Conservation (phyloP, 306 rosid species). For the Casuarina glauca region DNA sequence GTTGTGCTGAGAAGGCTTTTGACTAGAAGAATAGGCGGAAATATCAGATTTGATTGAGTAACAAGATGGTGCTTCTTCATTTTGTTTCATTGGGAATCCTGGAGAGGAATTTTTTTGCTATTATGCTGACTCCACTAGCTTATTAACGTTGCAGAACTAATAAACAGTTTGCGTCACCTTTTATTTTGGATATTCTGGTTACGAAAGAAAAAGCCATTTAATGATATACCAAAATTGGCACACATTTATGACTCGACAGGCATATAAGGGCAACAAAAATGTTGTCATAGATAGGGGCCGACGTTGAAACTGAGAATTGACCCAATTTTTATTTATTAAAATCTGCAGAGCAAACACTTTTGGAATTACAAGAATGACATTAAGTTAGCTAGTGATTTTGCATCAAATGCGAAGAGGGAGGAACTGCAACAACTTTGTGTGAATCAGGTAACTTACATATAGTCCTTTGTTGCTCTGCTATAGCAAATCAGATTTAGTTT, state of each 20-base stretch:
- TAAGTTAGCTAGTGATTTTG: conserved; percentile 47
- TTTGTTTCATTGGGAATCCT: neutral
- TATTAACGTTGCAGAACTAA: neutral
- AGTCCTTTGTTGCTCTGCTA: conserved; percentile 13
- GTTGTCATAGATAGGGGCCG: neutral
- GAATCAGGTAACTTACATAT: conserved; percentile 56
- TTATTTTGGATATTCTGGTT: neutral
- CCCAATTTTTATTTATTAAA: conserved; percentile 20
- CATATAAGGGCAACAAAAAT: neutral
- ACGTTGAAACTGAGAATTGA: conserved; percentile 28
- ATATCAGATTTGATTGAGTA: neutral
- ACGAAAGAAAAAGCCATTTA: neutral
- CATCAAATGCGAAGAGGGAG: conserved; percentile 51
- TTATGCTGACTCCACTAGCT: neutral
- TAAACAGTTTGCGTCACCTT: neutral
- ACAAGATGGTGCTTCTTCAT: neutral
- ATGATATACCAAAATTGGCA: neutral
- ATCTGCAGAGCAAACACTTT: conserved; percentile 62
- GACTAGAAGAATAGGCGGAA: neutral
- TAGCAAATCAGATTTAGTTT: conserved; percentile 20
- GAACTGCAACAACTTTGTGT: conserved; percentile 55
- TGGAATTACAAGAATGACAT: conserved; percentile 59
- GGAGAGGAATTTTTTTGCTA: neutral
- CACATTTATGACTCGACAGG: neutral
- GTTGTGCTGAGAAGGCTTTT: neutral